phyloP scores from a whole-genome alignment of 163 green algal genomes.

The Coccomyxa subellipsoidea region DNA sequence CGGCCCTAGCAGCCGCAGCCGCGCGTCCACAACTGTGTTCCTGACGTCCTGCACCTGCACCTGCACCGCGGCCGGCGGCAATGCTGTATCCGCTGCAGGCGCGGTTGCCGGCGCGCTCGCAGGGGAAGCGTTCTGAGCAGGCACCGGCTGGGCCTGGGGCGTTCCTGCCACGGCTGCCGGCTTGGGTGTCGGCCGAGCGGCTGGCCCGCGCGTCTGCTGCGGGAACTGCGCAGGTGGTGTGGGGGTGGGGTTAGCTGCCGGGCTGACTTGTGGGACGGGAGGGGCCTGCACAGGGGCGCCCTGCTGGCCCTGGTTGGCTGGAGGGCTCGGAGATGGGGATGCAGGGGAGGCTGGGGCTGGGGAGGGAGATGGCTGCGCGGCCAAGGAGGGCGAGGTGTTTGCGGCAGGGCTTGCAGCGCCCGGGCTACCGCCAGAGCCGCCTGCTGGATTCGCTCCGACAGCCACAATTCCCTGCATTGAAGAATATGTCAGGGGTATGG shows the following conservation, averaged over 20 bases:
- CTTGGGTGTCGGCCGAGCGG: not conserved
- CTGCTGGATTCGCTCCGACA: not conserved
- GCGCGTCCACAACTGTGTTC: not conserved
- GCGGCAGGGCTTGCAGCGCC: not conserved
- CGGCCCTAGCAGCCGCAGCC: not conserved
- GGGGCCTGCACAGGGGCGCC: not conserved
- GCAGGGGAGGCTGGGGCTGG: not conserved
- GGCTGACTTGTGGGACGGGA: not conserved
- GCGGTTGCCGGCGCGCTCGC: not conserved
- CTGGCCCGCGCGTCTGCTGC: not conserved
- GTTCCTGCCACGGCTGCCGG: not conserved
- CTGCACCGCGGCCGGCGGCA: not conserved
- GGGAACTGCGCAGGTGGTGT: not conserved
- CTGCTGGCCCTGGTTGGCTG: not conserved
- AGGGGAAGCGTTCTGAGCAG: not conserved
- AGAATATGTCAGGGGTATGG: not conserved
- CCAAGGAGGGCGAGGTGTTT: not conserved
- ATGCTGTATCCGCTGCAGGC: not conserved
- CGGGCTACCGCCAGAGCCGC: not conserved
- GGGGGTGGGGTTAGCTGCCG: not conserved
- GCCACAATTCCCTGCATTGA: not conserved
- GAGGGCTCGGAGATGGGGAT: not conserved
- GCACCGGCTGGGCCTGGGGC: not conserved
- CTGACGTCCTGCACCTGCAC: not conserved
- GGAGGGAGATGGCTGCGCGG: not conserved